Conservation (phyloP, 768 basidiomycete species). For the Lenzites betulinus region DNA sequence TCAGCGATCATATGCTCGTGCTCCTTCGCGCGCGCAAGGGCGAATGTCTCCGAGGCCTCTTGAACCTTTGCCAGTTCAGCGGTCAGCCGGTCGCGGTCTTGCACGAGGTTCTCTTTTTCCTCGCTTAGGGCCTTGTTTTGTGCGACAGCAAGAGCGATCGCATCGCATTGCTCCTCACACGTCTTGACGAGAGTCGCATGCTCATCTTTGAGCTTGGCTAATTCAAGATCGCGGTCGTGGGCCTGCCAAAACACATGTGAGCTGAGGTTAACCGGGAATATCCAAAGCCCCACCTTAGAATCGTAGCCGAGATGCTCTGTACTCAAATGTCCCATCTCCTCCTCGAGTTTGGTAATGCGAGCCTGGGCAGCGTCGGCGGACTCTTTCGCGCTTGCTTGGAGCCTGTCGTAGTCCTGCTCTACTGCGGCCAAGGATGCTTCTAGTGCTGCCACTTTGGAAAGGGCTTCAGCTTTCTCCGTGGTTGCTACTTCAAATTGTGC, state of each 20-base stretch:
- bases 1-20: background rate
- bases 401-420: background rate
- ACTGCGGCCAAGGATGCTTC: background rate
- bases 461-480: background rate
- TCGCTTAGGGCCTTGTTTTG: background rate
- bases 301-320: background rate
- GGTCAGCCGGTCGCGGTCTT: background rate
- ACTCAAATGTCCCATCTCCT: background rate
- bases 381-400: background rate
- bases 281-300: background rate
- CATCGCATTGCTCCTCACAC: background rate
- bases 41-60: background rate
- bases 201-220: background rate
- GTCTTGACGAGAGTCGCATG: slow-evolving; percentile 1
- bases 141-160: background rate
- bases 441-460: background rate
- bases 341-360: background rate
- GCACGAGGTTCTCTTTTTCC: background rate
- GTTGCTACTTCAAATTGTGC: background rate
- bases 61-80: background rate
- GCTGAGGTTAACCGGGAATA: too few species aligned
- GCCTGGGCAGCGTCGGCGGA: background rate
- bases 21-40: background rate
- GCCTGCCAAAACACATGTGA: background rate
- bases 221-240: background rate